A percentile compares a stretch with the other conserved stretches of the same genome.
phyloP scores from a whole-genome alignment of 2,329 filamentous ascomycete species.

The Esteya vermicola region DNA sequence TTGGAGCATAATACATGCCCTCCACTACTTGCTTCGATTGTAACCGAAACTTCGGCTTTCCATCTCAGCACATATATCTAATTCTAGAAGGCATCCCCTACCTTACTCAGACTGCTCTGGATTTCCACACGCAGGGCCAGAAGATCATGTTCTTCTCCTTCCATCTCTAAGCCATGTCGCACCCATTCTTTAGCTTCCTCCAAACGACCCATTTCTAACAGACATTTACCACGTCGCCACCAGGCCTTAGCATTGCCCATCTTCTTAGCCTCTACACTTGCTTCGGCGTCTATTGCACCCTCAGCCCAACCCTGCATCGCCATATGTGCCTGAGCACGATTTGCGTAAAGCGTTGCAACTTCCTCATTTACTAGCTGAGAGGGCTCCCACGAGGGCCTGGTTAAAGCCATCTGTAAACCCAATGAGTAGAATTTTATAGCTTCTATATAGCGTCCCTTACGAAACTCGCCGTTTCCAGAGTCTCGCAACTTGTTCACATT shows the following conservation, averaged over 20 bases:
- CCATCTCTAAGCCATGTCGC: slow-evolving; percentile 63
- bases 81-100: slow-evolving; percentile 1
- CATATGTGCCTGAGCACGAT: slow-evolving; percentile 86
- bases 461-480: slow-evolving; percentile 67
- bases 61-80: too few species aligned
- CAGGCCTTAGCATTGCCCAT: slow-evolving; percentile 86
- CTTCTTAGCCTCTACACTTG: slow-evolving; percentile 75
- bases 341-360: slow-evolving; percentile 63
- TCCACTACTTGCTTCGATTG: too few species aligned
- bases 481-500: slow-evolving; percentile 87
- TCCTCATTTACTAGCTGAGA: slow-evolving; percentile 74
- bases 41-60: too few species aligned
- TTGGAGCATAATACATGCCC: not conserved
- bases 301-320: slow-evolving; percentile 68
- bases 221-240: slow-evolving; percentile 75
- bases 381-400: slow-evolving; percentile 78
- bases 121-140: slow-evolving; percentile 50
- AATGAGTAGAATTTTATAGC: slow-evolving; percentile 71
- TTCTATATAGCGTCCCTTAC: slow-evolving; percentile 59
- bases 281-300: slow-evolving; percentile 74
- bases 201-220: slow-evolving; percentile 80
- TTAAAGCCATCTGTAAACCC: slow-evolving; percentile 80
- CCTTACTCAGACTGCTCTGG: slow-evolving; percentile 21
- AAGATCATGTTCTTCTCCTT: slow-evolving; percentile 55
- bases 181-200: slow-evolving; percentile 76